Percentiles rank a stretch among this genome's conserved stretches.
Conservation (phyloP, 2,329 filamentous ascomycete species). For the Chalara sp. region DNA sequence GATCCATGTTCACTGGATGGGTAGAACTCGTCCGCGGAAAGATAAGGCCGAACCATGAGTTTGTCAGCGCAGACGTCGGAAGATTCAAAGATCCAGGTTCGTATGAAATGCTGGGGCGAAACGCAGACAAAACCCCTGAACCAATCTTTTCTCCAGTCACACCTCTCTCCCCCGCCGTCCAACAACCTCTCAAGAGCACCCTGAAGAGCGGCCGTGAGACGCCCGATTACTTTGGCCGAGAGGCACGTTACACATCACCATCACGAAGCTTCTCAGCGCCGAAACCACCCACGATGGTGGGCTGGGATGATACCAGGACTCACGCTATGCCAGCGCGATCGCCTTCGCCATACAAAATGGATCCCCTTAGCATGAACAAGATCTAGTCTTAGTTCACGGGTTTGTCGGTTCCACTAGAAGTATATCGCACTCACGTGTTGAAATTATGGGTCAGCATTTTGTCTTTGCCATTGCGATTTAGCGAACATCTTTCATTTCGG, state of each 20-base stretch:
- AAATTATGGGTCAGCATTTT: neutral
- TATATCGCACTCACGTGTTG: neutral
- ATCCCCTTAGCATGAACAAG: neutral
- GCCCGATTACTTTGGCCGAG: slow-evolving; percentile 33
- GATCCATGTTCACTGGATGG: slow-evolving; percentile 85
- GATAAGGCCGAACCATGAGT: slow-evolving; percentile 61
- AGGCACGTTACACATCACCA: slow-evolving; percentile 39
- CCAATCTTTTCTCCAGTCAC: slow-evolving; percentile 15
- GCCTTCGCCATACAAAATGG: neutral
- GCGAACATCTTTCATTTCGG: neutral
- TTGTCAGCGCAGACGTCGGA: slow-evolving; percentile 74
- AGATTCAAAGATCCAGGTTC: slow-evolving; percentile 58
- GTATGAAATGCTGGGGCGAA: slow-evolving; percentile 69
- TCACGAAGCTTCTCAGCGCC: slow-evolving; percentile 41
- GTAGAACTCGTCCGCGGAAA: slow-evolving; percentile 50
- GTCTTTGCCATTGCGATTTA: neutral
- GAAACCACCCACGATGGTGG: slow-evolving; percentile 30
- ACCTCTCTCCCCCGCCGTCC: slow-evolving; percentile 18
- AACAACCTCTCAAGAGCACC: slow-evolving; percentile 9
- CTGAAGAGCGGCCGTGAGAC: slow-evolving; percentile 23
- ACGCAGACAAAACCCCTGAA: slow-evolving; percentile 29
- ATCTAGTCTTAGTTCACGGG: neutral
- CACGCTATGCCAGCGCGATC: neutral
- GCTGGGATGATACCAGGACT: slow-evolving; percentile 6
- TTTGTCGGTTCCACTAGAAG: neutral